These are phyloP conservation scores for Colletotrichum tropicale DNA, from an alignment of 2,329 filamentous ascomycete species.

Conservation along the genomic window DNA sequence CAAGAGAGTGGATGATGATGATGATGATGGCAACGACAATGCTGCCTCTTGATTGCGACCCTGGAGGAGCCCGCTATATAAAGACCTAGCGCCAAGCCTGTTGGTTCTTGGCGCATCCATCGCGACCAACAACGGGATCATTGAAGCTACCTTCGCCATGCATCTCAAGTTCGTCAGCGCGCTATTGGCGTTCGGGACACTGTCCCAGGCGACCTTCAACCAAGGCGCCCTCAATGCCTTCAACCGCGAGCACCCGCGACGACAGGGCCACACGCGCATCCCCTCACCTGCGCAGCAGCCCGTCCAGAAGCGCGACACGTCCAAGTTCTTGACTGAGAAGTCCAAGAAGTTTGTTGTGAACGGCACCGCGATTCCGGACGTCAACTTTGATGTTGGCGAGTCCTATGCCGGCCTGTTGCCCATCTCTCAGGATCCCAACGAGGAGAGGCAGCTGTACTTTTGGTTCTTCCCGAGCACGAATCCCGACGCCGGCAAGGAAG, in stretches of 20 bases:
- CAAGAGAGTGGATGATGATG: neutral
- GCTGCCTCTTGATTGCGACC: neutral
- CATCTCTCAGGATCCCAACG: slow-evolving; percentile 53
- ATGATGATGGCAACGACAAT: neutral
- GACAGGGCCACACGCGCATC: neutral
- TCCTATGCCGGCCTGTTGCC: slow-evolving; percentile 68
- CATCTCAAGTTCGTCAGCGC: neutral
- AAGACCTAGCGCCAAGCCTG: neutral
- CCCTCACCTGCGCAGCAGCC: neutral
- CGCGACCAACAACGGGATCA: neutral
- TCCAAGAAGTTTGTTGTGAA: slow-evolving; percentile 62
- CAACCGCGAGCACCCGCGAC: neutral
- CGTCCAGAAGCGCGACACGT: neutral
- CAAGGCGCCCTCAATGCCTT: neutral
- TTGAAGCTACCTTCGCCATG: neutral
- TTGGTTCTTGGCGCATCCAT: neutral
- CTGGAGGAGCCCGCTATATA: neutral
- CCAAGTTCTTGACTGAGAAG: neutral
- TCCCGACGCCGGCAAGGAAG: slow-evolving; percentile 55
- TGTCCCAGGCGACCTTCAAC: slow-evolving; percentile 4
- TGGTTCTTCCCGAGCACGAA: slow-evolving; percentile 70
- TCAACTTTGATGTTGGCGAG: slow-evolving; percentile 71
- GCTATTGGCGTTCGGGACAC: neutral
- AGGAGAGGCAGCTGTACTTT: slow-evolving; percentile 61
- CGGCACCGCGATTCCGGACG: slow-evolving; percentile 68